phyloP scores from a whole-genome alignment of 495 filamentous ascomycete genomes.

The Staphylotrichum longicolle region DNA sequence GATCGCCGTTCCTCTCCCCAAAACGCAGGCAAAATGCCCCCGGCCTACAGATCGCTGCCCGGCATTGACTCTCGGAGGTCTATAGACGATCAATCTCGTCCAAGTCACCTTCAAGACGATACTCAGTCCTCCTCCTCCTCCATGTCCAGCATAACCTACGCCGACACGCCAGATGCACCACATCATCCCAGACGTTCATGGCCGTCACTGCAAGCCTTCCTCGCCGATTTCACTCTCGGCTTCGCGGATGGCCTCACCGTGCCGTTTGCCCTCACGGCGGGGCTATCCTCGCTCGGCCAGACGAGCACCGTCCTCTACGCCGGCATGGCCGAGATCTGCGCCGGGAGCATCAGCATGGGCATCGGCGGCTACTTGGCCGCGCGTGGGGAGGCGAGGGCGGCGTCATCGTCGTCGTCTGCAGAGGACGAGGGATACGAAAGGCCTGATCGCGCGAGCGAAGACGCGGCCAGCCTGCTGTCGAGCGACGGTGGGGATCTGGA shows the following conservation, averaged over 20 bases:
- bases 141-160: too few species aligned
- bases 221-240: slow-evolving; percentile 50
- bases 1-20: too few species aligned
- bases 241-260: slow-evolving; percentile 65
- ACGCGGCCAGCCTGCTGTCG: background rate
- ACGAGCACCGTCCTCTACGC: slow-evolving; percentile 66
- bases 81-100: too few species aligned
- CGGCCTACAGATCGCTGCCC: too few species aligned
- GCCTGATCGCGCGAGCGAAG: background rate
- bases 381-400: slow-evolving; percentile 56
- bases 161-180: too few species aligned
- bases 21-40: too few species aligned
- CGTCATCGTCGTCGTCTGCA: background rate
- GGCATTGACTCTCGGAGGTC: too few species aligned
- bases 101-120: too few species aligned
- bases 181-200: too few species aligned
- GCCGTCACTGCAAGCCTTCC: slow-evolving; percentile 25
- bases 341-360: slow-evolving; percentile 69
- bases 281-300: slow-evolving; percentile 59
- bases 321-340: slow-evolving; percentile 66
- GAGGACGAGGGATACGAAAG: background rate
- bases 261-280: slow-evolving; percentile 64
- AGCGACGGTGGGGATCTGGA: background rate
- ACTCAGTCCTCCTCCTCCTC: too few species aligned
- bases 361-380: slow-evolving; percentile 69